A percentile compares a stretch with the other conserved stretches of the same genome.
Conservation (phyloP, 75 land plant genomes). For the Sequoiadendron giganteum region DNA sequence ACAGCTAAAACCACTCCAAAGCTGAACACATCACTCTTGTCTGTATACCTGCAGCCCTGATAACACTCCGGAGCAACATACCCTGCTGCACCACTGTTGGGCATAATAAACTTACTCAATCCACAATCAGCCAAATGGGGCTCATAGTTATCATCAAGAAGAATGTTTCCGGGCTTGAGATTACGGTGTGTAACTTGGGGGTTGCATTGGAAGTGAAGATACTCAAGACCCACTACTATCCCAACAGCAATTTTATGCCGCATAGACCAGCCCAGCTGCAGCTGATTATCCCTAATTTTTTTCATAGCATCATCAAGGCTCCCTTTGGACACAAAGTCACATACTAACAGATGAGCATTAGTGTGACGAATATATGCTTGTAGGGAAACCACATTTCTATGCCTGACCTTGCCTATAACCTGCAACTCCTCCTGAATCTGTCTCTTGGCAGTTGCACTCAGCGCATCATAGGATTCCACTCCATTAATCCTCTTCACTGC, state of each 20-base stretch:
- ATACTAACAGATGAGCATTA: slow-evolving; percentile 46
- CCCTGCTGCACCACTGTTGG: slow-evolving; percentile 25
- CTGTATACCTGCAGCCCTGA: slow-evolving; percentile 67
- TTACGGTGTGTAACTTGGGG: slow-evolving; percentile 49
- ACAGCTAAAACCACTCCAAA: slow-evolving; percentile 69
- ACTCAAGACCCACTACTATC: slow-evolving; percentile 48
- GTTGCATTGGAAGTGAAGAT: slow-evolving; percentile 54
- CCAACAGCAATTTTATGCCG: slow-evolving; percentile 69
- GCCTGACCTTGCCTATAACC: slow-evolving; percentile 42
- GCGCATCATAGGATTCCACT: slow-evolving; percentile 17
- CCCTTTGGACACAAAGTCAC: slow-evolving; percentile 53
- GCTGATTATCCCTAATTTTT: slow-evolving; percentile 34
- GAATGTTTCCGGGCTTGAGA: slow-evolving; percentile 65
- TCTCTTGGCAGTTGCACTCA: slow-evolving; percentile 32
- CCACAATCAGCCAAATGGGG: slow-evolving; percentile 64
- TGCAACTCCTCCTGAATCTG: slow-evolving; percentile 50
- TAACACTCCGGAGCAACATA: slow-evolving; percentile 73
- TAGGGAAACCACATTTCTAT: slow-evolving; percentile 58
- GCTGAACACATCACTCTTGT: slow-evolving; percentile 76
- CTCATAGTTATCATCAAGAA: slow-evolving; percentile 58
- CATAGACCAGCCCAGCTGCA: slow-evolving; percentile 52
- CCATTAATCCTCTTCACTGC: slow-evolving; percentile 61
- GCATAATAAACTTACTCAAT: slow-evolving; percentile 47
- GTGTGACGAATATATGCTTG: slow-evolving; percentile 53
- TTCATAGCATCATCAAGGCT: slow-evolving; percentile 57